A percentile compares a stretch with the other conserved stretches of the same genome.
Evolutionary conservation across 129 eudicot species (phyloP).

Genomic region (Flaveria linearis): DNA sequence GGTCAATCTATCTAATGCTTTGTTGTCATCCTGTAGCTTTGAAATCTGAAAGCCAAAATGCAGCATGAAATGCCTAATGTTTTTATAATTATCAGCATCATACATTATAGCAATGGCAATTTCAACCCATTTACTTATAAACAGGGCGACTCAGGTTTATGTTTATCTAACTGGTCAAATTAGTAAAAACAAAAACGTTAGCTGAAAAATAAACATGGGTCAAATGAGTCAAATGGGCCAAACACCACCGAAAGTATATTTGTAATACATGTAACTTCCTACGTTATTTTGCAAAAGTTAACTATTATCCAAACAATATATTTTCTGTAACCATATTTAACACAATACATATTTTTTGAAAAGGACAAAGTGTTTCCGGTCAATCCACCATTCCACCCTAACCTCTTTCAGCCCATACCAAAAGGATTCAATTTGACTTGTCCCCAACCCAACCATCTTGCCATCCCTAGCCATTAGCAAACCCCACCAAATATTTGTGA

Average conservation of each 20-base stretch:
- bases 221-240: not conserved
- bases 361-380: not conserved
- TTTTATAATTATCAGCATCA: not conserved
- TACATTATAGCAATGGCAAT: not conserved
- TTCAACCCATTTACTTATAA: not conserved
- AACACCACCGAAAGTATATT: not conserved
- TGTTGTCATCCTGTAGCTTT: conserved; percentile 88
- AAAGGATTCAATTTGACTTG: not conserved
- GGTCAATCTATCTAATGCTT: conserved; percentile 86
- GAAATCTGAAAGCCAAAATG: conserved; percentile 56
- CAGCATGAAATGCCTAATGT: conserved; percentile 6
- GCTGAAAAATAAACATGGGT: not conserved
- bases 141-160: not conserved
- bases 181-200: not conserved
- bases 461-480: not conserved
- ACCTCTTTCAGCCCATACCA: not conserved
- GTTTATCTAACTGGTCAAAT: not conserved
- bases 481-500: not conserved
- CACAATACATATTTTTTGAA: not conserved
- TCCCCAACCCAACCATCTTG: not conserved
- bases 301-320: not conserved
- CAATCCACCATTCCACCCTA: not conserved
- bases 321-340: not conserved
- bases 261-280: not conserved
- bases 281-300: not conserved